Conservation (phyloP, 2,329 filamentous ascomycete genomes). For the Penicillium crustosum region DNA sequence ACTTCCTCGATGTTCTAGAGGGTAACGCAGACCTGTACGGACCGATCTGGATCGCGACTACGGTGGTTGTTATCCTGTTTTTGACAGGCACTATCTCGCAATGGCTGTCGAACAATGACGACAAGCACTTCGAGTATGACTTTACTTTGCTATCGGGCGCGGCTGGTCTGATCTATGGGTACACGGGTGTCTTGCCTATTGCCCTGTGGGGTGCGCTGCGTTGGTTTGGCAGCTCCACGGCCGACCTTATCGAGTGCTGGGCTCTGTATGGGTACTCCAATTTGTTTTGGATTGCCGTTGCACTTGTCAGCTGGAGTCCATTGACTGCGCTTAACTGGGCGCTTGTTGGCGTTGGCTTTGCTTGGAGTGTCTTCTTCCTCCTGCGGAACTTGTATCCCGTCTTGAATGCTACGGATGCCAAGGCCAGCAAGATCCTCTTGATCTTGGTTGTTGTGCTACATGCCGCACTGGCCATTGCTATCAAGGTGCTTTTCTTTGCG, state of each 20-base stretch:
- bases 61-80: slow-evolving; percentile 93
- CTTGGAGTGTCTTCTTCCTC: slow-evolving; percentile 76
- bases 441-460: slow-evolving; percentile 82
- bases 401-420: slow-evolving; percentile 85
- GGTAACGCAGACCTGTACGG: slow-evolving; percentile 97
- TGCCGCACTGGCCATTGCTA: slow-evolving; percentile 84
- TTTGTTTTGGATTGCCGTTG: slow-evolving; percentile 94
- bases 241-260: slow-evolving; percentile 93
- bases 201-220: slow-evolving; percentile 82
- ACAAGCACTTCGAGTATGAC: slow-evolving; percentile 80
- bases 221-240: slow-evolving; percentile 93
- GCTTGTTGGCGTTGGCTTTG: slow-evolving; percentile 85
- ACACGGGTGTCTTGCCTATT: slow-evolving; percentile 83
- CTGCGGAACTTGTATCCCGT: slow-evolving; percentile 87
- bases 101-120: slow-evolving; percentile 70
- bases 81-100: slow-evolving; percentile 92
- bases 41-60: slow-evolving; percentile 98
- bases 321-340: slow-evolving; percentile 86
- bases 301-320: slow-evolving; percentile 85
- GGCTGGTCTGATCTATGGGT: slow-evolving; percentile 91
- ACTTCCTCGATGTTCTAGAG: slow-evolving; percentile 95
- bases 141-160: slow-evolving; percentile 86
- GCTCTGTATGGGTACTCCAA: slow-evolving; percentile 95
- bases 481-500: slow-evolving; percentile 96
- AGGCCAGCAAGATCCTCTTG: slow-evolving; percentile 84